Percentiles rank a stretch among this genome's conserved stretches.
These are phyloP conservation scores for Quercus bicolor DNA, from an alignment of 306 rosid genomes.

Conservation along the genomic window DNA sequence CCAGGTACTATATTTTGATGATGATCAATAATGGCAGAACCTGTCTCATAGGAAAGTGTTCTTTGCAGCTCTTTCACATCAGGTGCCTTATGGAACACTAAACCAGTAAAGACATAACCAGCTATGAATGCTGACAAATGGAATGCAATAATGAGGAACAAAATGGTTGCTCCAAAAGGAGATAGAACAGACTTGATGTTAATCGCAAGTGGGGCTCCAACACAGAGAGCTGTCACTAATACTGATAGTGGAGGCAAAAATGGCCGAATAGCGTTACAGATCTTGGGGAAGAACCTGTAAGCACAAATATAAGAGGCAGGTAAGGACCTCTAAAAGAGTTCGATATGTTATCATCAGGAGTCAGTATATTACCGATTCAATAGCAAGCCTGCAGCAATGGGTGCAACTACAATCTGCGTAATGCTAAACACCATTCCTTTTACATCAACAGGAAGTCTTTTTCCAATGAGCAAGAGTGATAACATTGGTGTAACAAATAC, in stretches of 20 bases:
- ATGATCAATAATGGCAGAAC: constrained; percentile 33
- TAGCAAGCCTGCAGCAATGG: constrained; percentile 80
- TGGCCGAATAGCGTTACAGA: constrained; percentile 68
- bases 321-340: constrained; percentile 15
- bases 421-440: constrained; percentile 96
- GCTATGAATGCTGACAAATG: constrained; percentile 72
- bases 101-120: constrained; percentile 69
- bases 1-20: constrained; percentile 3
- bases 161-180: constrained; percentile 64
- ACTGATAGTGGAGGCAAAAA: constrained; percentile 86
- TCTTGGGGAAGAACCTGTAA: constrained; percentile 70
- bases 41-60: constrained; percentile 91
- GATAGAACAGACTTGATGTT: constrained; percentile 71
- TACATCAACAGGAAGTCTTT: constrained; percentile 88
- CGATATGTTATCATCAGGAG: constrained; percentile 6
- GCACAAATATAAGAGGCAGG: constrained; percentile 14
- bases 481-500: constrained; percentile 80
- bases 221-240: constrained; percentile 76
- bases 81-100: constrained; percentile 47
- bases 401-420: constrained; percentile 80
- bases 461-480: constrained; percentile 83
- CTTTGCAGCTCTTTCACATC: constrained; percentile 75
- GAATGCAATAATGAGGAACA: constrained; percentile 63
- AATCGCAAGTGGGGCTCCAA: constrained; percentile 94
- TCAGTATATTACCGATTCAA: constrained; percentile 57